Conservation (phyloP, 2,329 filamentous ascomycete genomes). For the Verticillium dahliae region DNA sequence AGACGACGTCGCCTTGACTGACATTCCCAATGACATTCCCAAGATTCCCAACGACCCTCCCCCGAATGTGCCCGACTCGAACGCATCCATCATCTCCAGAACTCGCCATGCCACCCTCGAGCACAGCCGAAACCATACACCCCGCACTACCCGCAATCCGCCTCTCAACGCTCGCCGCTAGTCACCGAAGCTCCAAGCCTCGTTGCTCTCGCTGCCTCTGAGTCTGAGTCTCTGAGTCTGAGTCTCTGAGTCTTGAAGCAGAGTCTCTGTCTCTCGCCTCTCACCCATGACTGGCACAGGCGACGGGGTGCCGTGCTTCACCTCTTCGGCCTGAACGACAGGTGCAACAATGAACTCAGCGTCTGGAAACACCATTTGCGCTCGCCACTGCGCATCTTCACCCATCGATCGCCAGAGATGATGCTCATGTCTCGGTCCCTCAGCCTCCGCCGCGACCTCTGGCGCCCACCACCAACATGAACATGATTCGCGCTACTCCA, state of each 20-base stretch:
- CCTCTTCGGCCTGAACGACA: background rate
- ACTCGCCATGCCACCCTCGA: background rate
- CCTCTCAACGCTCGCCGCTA: background rate
- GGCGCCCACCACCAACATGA: background rate
- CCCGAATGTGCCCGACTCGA: background rate
- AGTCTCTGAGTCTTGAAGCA: no score
- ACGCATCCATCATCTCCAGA: background rate
- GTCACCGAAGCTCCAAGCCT: background rate
- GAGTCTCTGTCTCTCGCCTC: background rate
- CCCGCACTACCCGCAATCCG: background rate
- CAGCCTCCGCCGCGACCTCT: background rate
- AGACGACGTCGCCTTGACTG: background rate
- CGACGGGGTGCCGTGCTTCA: background rate
- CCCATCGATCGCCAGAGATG: background rate
- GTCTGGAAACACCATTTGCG: background rate
- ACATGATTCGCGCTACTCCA: background rate
- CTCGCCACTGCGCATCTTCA: background rate
- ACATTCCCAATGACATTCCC: background rate
- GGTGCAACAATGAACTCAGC: background rate
- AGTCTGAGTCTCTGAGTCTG: no score
- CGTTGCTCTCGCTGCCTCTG: background rate
- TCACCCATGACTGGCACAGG: background rate
- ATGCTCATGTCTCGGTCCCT: background rate
- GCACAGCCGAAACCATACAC: background rate
- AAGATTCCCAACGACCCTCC: background rate